Conservation (phyloP, 2,329 filamentous ascomycete genomes). For the Clonostachys rhizophaga region DNA sequence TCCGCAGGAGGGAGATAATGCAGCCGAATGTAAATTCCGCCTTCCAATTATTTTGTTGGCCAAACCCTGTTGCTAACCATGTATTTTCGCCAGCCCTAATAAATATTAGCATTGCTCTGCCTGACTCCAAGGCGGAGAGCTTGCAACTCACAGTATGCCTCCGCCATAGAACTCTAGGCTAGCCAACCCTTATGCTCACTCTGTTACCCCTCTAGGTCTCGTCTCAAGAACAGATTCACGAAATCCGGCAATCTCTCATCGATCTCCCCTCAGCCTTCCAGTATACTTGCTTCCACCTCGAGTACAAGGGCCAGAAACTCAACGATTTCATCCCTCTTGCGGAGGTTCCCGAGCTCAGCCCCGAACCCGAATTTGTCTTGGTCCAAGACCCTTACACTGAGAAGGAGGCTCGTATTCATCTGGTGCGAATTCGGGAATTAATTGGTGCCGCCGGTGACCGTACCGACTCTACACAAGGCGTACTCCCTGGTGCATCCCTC, state of each 20-base stretch:
- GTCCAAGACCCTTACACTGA: constrained; percentile 97
- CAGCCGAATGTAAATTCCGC: neutral
- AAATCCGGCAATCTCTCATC: constrained; percentile 94
- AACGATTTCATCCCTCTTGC: constrained; percentile 94
- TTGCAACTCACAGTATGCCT: constrained; percentile 76
- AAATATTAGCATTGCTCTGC: constrained; percentile 72
- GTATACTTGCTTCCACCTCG: constrained; percentile 98
- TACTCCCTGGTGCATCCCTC: constrained; percentile 79
- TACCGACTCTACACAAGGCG: constrained; percentile 80
- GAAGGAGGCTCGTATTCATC: constrained; percentile 93
- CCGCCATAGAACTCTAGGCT: neutral
- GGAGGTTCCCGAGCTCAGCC: constrained; percentile 75
- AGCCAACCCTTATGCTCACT: neutral
- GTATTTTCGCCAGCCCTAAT: constrained; percentile 38
- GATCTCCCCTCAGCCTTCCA: constrained; percentile 90
- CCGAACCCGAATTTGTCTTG: constrained; percentile 74
- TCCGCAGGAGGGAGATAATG: neutral
- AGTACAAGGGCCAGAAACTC: constrained; percentile 81
- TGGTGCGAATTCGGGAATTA: constrained; percentile 85
- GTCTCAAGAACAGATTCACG: constrained; percentile 92
- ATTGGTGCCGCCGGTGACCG: constrained; percentile 89
- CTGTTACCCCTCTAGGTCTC: constrained; percentile 57
- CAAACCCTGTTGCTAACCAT: neutral
- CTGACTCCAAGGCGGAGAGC: constrained; percentile 66
- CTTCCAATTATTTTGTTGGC: neutral